Base-by-base conservation (phyloP, 2,329 filamentous ascomycete species). In the Diaporthe capsici region DNA sequence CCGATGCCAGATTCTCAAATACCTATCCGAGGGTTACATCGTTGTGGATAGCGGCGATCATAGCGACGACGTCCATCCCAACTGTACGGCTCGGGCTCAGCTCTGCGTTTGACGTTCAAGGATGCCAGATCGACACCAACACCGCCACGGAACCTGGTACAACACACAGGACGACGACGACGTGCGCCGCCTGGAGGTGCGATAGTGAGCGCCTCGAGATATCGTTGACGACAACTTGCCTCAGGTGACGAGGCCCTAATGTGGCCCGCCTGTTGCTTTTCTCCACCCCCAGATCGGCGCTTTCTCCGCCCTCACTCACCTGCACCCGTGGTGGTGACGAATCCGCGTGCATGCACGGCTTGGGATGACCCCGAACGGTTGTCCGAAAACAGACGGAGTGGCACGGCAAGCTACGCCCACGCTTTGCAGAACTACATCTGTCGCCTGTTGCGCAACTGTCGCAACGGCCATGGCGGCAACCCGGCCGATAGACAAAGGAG, bases 21-120 rank as follows among this genome's bases (percentile, higher is more conserved):
- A 55, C 65, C 47, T 60, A 65, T 31, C 58, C 37, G 47, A 73
- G 71, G 47, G 71, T 73, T 73, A 73, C 71, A 73, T 73, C 71
- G 71, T 34, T 65, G 71, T 61, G 51, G 71, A n/a, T 73, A 65
- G 71, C 71, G 71, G 71, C 71, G 71, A 73, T 73, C 71, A 65
- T 65, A 37, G 71, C 71, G 71, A 73, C 71, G 51, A 73, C 71
- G 49, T 73, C 47, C 71, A 73, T 65, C 71, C 71, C 71, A 63
- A 61, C 71, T 65, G 71, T 65, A 53, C 71, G 71, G 71, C 71
- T 73, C 65, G 7, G 22, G 49, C 49, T 70, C 71, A 65, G 71
- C 71, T 73, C 37, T 65, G 71, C 71, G 58, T 73, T 65, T 73
- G 71, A 65, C 71, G 71, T 73, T 44, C 71, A 73, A 63, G 71